Conservation (phyloP, 441 rosid genomes). For the Brassica balearica region DNA sequence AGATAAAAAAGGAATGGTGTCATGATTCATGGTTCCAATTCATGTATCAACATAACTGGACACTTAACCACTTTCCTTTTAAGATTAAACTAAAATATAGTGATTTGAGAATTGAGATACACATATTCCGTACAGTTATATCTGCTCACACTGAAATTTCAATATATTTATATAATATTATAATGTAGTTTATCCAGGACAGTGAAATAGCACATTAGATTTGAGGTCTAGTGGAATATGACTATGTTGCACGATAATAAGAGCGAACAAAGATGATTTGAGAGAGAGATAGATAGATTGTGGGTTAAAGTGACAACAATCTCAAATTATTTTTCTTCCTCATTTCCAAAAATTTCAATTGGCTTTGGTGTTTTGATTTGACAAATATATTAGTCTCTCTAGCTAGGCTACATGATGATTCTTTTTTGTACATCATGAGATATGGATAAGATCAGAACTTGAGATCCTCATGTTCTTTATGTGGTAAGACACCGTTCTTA, state of each 20-base stretch:
- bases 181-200: constrained; percentile 7
- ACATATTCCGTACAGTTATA: constrained; percentile 20
- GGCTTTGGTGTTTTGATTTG: constrained; percentile 28
- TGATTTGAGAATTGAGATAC: constrained; percentile 12
- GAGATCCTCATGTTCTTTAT: constrained; percentile 22
- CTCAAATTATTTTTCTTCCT: constrained; percentile 22
- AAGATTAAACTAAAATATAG: background rate
- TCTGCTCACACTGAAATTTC: constrained; percentile 22
- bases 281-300: constrained; percentile 23
- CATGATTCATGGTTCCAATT: constrained; percentile 11
- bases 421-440: constrained; percentile 17
- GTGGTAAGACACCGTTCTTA: constrained; percentile 1
- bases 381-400: constrained; percentile 8
- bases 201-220: constrained; percentile 43
- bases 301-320: constrained; percentile 42
- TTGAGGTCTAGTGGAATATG: constrained; percentile 40
- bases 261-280: constrained; percentile 30
- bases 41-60: constrained; percentile 18
- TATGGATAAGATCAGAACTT: constrained; percentile 27
- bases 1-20: background rate
- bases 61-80: constrained; percentile 2
- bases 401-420: constrained; percentile 29
- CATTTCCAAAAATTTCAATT: constrained; percentile 18
- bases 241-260: constrained; percentile 38
- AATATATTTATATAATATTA: background rate